Evolutionary conservation across 2,329 filamentous ascomycete genomes (phyloP), one percentile per base, ranked within the genome.

Genomic region (Aplosporella prunicola): DNA sequence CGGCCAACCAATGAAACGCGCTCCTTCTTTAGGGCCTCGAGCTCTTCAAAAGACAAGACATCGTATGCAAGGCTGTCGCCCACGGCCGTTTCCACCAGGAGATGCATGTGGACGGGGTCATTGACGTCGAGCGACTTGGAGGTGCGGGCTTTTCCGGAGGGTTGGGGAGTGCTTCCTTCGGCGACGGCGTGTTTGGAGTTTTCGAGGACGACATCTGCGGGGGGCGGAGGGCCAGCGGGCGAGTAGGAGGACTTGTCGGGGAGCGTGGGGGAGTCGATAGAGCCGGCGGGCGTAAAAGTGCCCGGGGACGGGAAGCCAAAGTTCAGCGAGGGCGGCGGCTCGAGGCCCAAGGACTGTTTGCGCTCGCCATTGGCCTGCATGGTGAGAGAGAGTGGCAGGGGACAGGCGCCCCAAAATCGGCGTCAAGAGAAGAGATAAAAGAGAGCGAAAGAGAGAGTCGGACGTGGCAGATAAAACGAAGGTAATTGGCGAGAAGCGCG

Each of bases 41-140:
- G 81, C 61, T 96, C 88, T 56, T 94, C 87, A 48, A 89, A 83
- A 0, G 88, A 85, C 43, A 98, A 59, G 16, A 98, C 79, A 53
- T 89, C 80, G 57, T 80, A 98, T 49, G 78, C 68, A 53, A 79
- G 81, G 64, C 87, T 93, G 62, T 98, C 91, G 42, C 80, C 76
- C 43, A 98, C 75, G 14, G 91, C 91, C 14, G 86, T 96, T 65
- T 96, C 89, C 44, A 91, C 88, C 41, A 98, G 73, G 31, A 98
- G 67, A 58, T 96, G 93, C 57, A 94, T 79, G 50, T 87, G 82
- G 29, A 98, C 71, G 0, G 71, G 71, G 50, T 80, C 76, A 46
- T 63, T 68, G 18, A 29, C 27, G 42, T 55, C 51, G 25, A 58
- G 45, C 22, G 46, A 43, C 8, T 53, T 54, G 11, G 55, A 56